phyloP scores from a whole-genome alignment of 148 eudicot genomes.

The Cornus suecica region DNA sequence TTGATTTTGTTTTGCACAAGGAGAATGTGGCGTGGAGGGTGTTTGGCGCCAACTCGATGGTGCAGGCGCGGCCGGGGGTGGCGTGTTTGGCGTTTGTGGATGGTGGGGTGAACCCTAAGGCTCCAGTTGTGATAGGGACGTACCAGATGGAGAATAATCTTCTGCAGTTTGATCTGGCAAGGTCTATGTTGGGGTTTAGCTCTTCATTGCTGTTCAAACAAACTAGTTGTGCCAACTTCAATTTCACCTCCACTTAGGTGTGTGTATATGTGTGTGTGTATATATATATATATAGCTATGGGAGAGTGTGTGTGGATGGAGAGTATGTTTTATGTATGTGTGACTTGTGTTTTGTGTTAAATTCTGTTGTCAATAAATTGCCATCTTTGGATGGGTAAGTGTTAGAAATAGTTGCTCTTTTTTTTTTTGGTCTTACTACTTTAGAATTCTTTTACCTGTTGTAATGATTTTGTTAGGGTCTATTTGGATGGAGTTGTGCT shows the following conservation, averaged over 20 bases:
- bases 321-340: background rate
- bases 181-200: conserved; percentile 44
- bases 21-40: conserved; percentile 38
- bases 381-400: conserved; percentile 1
- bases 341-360: background rate
- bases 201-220: conserved; percentile 24
- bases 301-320: too few relatives aligned
- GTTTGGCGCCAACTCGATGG: conserved; percentile 43
- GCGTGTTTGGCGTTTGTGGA: conserved; percentile 55
- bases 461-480: too few relatives aligned
- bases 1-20: conserved; percentile 46
- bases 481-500: too few relatives aligned
- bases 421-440: too few relatives aligned
- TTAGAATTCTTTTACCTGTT: too few relatives aligned
- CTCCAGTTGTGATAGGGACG: conserved; percentile 44
- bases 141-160: conserved; percentile 46
- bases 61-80: conserved; percentile 43
- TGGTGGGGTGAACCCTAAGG: conserved; percentile 40
- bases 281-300: too few relatives aligned
- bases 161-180: conserved; percentile 43
- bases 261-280: too few relatives aligned
- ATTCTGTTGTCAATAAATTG: background rate
- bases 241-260: conserved; percentile 33
- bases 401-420: too few relatives aligned
- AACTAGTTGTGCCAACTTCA: conserved; percentile 41